Conservation (phyloP, 2,329 filamentous ascomycete genomes). For the Dothideomycetes sp. region DNA sequence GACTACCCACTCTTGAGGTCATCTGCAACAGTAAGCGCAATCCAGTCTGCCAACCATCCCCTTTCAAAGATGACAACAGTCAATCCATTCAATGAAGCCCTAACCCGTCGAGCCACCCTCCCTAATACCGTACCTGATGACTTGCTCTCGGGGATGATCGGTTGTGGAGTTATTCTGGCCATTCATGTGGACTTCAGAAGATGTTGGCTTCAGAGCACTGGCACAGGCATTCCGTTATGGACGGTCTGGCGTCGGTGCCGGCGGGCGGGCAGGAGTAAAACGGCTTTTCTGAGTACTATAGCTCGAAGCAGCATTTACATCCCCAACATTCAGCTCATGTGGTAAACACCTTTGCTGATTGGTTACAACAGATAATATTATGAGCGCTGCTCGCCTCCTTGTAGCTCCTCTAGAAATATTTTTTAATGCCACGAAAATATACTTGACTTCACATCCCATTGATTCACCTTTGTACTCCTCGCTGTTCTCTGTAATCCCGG, state of each 20-base stretch:
- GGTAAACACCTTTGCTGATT: neutral
- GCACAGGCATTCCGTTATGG: conserved; percentile 23
- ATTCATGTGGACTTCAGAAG: conserved; percentile 13
- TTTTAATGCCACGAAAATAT: no score
- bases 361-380: neutral
- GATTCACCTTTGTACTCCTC: no score
- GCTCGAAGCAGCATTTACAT: neutral
- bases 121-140: conserved; percentile 25
- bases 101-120: conserved; percentile 23
- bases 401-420: neutral
- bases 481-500: no score
- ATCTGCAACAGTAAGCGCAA: no score
- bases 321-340: neutral
- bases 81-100: conserved; percentile 31
- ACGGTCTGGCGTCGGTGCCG: conserved; percentile 21
- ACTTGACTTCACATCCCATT: no score
- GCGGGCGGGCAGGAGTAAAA: conserved; percentile 26
- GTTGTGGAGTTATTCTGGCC: conserved; percentile 24
- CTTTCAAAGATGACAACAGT: conserved; percentile 25
- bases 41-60: neutral
- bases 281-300: conserved; percentile 24
- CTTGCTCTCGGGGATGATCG: conserved; percentile 22
- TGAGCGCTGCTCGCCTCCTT: no score
- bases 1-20: no score
- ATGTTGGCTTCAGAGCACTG: conserved; percentile 23